These are phyloP conservation scores for Hydrangea macrophylla DNA, from an alignment of 148 eudicot species.

Conservation along the genomic window DNA sequence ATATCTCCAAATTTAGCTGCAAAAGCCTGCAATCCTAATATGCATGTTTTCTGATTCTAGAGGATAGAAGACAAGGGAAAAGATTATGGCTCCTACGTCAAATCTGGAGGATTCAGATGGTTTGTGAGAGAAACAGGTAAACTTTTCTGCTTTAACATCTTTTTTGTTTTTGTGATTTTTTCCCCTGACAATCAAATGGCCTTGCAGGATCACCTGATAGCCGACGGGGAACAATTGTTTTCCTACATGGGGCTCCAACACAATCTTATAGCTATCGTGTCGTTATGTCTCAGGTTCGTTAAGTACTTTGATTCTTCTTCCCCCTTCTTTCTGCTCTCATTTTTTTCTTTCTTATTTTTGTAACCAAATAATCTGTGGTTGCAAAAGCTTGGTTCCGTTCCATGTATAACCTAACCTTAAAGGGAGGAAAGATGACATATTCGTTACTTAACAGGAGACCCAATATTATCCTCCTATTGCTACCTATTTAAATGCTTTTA, in stretches of 20 bases:
- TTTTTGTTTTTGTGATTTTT: neutral
- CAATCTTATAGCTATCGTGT: conserved; percentile 92
- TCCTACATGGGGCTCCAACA: conserved; percentile 97
- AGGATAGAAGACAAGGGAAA: conserved; percentile 91
- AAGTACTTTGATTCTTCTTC: neutral
- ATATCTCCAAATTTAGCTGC: neutral
- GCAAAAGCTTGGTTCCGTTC: too few relatives aligned
- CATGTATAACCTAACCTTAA: neutral
- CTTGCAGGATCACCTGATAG: conserved; percentile 68
- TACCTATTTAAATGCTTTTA: neutral
- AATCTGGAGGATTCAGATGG: conserved; percentile 79
- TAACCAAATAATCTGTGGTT: neutral
- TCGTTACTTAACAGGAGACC: neutral
- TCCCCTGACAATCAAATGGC: neutral
- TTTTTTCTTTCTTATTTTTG: neutral
- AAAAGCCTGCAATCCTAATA: neutral
- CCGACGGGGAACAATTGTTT: conserved; percentile 77
- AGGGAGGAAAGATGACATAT: neutral
- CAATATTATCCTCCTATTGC: neutral
- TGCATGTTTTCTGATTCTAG: conserved; percentile 31
- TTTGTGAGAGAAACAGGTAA: conserved; percentile 98
- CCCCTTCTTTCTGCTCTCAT: neutral
- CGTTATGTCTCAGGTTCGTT: conserved; percentile 94
- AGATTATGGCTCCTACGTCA: conserved; percentile 75
- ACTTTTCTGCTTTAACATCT: neutral